These are phyloP conservation scores for Trichaptum fuscoviolaceum DNA, from an alignment of 768 basidiomycete species.

Conservation along the genomic window DNA sequence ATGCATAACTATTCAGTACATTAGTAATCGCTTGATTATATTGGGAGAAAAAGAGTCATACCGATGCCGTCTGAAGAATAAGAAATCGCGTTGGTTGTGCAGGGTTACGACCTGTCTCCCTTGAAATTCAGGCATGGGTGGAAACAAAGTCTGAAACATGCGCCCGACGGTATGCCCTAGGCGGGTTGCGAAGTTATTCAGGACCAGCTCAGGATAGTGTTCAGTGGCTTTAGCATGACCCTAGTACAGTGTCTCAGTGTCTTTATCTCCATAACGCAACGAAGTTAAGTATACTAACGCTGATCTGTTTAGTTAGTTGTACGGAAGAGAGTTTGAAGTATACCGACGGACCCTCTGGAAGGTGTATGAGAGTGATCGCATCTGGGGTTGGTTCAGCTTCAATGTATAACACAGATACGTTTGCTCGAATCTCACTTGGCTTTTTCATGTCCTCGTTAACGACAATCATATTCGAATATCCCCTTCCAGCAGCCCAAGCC, in stretches of 20 bases:
- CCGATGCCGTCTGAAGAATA: conserved; percentile 96
- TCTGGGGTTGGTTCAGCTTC: conserved; percentile 41
- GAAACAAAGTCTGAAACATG: conserved; percentile 96
- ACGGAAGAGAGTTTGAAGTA: conserved; percentile 93
- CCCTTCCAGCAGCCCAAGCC: conserved; percentile 86
- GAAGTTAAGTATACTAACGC: conserved; percentile 41
- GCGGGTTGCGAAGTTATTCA: conserved; percentile 91
- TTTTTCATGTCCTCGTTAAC: conserved; percentile 95
- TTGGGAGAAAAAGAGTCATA: conserved; percentile 31
- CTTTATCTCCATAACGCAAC: not conserved
- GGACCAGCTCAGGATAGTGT: conserved; percentile 90
- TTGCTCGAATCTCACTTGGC: conserved; percentile 60
- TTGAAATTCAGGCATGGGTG: conserved; percentile 90
- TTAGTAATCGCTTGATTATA: conserved; percentile 11
- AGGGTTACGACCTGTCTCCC: conserved; percentile 96
- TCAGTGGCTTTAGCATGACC: conserved; percentile 90
- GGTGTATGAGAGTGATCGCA: conserved; percentile 85
- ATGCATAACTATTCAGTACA: conserved; percentile 65
- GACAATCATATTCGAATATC: conserved; percentile 84
- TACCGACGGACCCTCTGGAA: conserved; percentile 90
- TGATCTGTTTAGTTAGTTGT: conserved; percentile 80
- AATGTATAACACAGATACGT: conserved; percentile 7
- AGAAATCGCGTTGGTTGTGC: conserved; percentile 95
- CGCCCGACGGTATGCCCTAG: conserved; percentile 91
- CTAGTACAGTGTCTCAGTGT: conserved; percentile 29